phyloP scores from a whole-genome alignment of 2,329 filamentous ascomycete genomes.

The Stagonosporopsis cucurbitacearum region DNA sequence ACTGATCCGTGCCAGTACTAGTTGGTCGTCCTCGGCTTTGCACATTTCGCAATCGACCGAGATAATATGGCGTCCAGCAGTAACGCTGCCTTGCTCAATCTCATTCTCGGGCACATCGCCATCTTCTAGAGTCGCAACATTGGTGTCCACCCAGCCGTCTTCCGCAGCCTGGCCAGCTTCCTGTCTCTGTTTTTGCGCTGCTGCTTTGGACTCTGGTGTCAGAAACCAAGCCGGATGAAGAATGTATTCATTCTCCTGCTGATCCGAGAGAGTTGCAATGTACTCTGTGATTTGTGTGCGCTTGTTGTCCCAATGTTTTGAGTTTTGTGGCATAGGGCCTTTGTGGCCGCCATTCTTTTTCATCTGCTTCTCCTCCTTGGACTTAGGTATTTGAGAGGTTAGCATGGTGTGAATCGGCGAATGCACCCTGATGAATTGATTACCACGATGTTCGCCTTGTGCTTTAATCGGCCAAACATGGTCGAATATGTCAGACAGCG shows the following conservation, averaged over 20 bases:
- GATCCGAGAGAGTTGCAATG: constrained; percentile 72
- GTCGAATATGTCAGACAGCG: constrained; percentile 81
- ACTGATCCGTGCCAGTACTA: constrained; percentile 87
- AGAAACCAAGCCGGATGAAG: constrained; percentile 79
- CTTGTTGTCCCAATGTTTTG: constrained; percentile 73
- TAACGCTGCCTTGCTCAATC: constrained; percentile 81
- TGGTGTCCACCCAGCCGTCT: constrained; percentile 83
- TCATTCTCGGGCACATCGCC: constrained; percentile 71
- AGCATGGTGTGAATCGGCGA: constrained; percentile 88
- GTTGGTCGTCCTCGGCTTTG: constrained; percentile 78
- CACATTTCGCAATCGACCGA: constrained; percentile 98
- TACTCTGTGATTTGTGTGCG: constrained; percentile 84
- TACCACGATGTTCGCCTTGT: constrained; percentile 77
- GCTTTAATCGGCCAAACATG: constrained; percentile 90
- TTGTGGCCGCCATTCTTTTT: constrained; percentile 51
- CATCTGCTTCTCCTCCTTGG: constrained; percentile 69
- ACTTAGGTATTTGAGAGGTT: constrained; percentile 72
- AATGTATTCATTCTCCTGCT: constrained; percentile 82
- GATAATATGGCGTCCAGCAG: constrained; percentile 78
- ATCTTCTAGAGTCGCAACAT: constrained; percentile 70
- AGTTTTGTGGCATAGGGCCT: constrained; percentile 65
- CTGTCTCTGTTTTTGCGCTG: constrained; percentile 61
- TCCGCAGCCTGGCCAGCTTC: constrained; percentile 56
- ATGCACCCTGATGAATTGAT: constrained; percentile 72
- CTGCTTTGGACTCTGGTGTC: constrained; percentile 61